Percentiles rank a stretch among this genome's conserved stretches.
Conservation (phyloP, 2,329 filamentous ascomycete genomes). For the Falciphora oryzae region DNA sequence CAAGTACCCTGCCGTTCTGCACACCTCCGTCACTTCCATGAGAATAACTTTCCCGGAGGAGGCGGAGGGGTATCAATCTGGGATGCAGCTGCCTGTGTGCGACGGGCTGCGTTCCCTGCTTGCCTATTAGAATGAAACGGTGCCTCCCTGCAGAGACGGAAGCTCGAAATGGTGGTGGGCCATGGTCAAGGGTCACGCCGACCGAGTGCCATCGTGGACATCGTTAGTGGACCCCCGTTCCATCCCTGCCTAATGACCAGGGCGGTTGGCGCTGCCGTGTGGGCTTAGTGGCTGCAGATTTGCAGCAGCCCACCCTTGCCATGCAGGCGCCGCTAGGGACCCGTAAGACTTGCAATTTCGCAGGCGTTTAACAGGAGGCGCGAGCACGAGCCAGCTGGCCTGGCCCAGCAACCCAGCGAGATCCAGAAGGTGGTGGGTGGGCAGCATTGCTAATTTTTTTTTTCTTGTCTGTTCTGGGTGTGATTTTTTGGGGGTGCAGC, state of each 20-base stretch:
- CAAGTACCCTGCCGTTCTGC: not conserved
- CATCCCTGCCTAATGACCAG: conserved; percentile 1
- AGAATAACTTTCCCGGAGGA: not conserved
- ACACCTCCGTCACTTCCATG: not conserved
- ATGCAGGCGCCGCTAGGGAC: conserved; percentile 4
- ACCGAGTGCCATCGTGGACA: not conserved
- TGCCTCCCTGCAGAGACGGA: not conserved
- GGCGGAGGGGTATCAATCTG: no score
- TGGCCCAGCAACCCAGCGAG: not conserved
- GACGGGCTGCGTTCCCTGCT: not conserved
- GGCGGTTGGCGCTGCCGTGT: conserved; percentile 1
- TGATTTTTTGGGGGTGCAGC: not conserved
- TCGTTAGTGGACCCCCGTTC: not conserved
- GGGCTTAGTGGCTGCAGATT: conserved; percentile 1
- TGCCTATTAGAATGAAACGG: not conserved
- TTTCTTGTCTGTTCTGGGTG: not conserved
- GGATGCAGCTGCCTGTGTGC: not conserved
- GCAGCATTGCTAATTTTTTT: not conserved
- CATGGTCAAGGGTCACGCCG: not conserved
- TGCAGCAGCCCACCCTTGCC: not conserved
- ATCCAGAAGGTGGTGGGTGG: not conserved
- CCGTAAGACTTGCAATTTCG: conserved; percentile 1
- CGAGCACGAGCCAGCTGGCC: not conserved
- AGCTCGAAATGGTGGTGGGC: not conserved
- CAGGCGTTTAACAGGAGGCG: not conserved